Conservation (phyloP, 1,284 basidiomycete genomes). For the Cerrena zonata region DNA sequence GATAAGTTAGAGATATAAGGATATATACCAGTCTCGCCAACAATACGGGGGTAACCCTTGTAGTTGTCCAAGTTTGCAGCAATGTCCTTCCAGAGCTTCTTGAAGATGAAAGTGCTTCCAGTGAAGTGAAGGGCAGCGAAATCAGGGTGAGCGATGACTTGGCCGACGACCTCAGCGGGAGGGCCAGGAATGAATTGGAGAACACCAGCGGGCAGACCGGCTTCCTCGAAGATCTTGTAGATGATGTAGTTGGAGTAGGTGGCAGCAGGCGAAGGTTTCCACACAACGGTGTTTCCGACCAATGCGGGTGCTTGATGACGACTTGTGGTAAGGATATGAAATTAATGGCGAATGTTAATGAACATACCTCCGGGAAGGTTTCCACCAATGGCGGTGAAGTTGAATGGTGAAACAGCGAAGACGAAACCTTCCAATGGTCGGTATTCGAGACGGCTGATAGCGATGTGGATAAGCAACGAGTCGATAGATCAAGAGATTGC, state of each 20-base stretch:
- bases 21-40: conserved; percentile 74
- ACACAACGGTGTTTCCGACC: conserved; percentile 91
- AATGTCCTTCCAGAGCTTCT: conserved; percentile 94
- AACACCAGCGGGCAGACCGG: conserved; percentile 88
- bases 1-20: conserved; percentile 9
- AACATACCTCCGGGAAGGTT: conserved; percentile 74
- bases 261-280: conserved; percentile 96
- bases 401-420: conserved; percentile 95
- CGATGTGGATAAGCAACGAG: conserved; percentile 4
- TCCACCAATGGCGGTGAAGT: conserved; percentile 95
- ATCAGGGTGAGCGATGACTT: conserved; percentile 71
- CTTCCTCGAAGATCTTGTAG: conserved; percentile 89
- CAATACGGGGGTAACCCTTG: conserved; percentile 86
- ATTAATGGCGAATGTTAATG: neutral
- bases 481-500: neutral
- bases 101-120: conserved; percentile 91
- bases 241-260: conserved; percentile 93
- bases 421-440: conserved; percentile 96
- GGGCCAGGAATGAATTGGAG: conserved; percentile 95
- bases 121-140: conserved; percentile 97
- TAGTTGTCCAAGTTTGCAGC: conserved; percentile 83
- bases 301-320: conserved; percentile 84
- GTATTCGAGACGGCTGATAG: conserved; percentile 82
- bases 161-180: conserved; percentile 75
- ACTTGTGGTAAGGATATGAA: neutral